These are phyloP conservation scores for Aspergillus latus DNA, from an alignment of 2,329 filamentous ascomycete species.

Conservation along the genomic window DNA sequence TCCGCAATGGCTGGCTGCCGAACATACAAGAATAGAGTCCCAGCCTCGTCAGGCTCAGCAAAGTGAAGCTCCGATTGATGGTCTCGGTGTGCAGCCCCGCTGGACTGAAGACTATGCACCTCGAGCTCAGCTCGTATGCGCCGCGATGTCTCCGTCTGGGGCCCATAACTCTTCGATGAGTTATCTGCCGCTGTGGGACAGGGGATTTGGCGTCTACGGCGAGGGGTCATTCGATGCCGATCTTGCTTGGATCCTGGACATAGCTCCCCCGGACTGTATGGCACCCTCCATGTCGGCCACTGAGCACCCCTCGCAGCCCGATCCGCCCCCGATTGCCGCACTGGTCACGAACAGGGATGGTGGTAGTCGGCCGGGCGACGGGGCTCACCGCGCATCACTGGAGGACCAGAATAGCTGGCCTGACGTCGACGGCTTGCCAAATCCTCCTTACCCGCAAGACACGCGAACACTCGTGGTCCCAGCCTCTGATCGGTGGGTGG, in stretches of 20 bases:
- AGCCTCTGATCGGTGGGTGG: background rate
- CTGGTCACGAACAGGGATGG: background rate
- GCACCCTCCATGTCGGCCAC: background rate
- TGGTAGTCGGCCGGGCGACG: background rate
- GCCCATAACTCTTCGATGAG: background rate
- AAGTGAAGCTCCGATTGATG: background rate
- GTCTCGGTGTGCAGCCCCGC: background rate
- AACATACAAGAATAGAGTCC: background rate
- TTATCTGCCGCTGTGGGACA: background rate
- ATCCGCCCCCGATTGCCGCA: background rate
- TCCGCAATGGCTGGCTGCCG: no score
- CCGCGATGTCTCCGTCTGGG: background rate
- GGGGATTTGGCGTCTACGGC: slow-evolving; percentile 12
- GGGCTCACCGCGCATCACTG: background rate
- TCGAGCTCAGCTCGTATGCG: background rate
- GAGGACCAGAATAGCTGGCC: background rate
- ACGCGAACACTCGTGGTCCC: background rate
- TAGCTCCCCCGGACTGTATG: slow-evolving; percentile 6
- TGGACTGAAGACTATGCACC: background rate
- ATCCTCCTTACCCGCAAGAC: background rate
- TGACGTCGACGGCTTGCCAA: background rate
- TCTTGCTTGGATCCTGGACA: slow-evolving; percentile 16
- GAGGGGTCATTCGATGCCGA: slow-evolving; percentile 14
- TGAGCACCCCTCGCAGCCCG: background rate
- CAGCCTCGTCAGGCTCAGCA: background rate